phyloP scores from a whole-genome alignment of 768 basidiomycete genomes.

The Kwoniella sp. region DNA sequence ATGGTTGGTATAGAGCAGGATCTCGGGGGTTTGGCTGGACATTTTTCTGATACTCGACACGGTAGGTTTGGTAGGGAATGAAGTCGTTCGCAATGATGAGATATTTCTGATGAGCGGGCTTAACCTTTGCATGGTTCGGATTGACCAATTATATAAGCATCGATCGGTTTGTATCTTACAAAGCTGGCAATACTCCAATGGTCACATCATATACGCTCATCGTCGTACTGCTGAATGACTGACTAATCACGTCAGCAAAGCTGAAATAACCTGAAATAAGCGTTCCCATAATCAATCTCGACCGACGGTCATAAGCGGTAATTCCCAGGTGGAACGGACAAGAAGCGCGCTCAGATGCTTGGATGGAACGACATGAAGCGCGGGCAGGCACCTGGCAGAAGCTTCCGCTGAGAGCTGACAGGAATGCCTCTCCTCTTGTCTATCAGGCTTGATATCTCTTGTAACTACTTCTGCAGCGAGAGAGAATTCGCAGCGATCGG shows the following conservation, averaged over 20 bases:
- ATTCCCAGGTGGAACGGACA: no score
- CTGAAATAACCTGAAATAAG: no score
- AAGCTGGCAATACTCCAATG: neutral
- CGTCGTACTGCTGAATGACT: neutral
- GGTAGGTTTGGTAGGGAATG: neutral
- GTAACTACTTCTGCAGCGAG: no score
- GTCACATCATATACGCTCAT: neutral
- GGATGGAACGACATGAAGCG: no score
- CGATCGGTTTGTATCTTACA: neutral
- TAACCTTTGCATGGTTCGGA: neutral
- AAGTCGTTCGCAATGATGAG: neutral
- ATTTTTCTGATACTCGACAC: neutral
- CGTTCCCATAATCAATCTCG: neutral
- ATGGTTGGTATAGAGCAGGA: neutral
- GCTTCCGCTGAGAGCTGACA: no score
- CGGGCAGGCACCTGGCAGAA: no score
- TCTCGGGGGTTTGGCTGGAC: constrained; percentile 1
- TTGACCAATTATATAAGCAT: neutral
- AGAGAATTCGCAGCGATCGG: no score
- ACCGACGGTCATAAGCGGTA: constrained; percentile 1
- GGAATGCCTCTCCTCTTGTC: no score
- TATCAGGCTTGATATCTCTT: no score
- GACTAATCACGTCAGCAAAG: neutral
- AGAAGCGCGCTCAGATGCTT: no score
- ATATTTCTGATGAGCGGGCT: neutral